These are phyloP conservation scores for Phragmites australis DNA, from an alignment of 176 grass and related monocot species.

Conservation along the genomic window DNA sequence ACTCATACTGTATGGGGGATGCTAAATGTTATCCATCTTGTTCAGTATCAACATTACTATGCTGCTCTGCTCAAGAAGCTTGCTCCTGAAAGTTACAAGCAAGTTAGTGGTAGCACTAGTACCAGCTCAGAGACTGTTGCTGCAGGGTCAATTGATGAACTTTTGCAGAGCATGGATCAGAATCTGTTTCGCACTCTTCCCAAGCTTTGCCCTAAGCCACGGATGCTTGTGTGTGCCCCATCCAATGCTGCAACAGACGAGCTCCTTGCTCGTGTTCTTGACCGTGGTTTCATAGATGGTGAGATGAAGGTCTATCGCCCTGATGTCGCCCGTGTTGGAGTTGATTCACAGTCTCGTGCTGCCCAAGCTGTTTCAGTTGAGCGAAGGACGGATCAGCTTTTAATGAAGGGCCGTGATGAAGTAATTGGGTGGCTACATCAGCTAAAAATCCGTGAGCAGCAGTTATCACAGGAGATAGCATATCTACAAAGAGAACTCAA, in stretches of 20 bases:
- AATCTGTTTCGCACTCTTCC: conserved; percentile 90
- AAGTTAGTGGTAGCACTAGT: conserved; percentile 55
- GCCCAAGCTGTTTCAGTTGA: conserved; percentile 98
- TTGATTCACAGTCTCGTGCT: conserved; percentile 96
- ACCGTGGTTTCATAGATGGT: conserved; percentile 97
- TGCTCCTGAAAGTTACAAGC: conserved; percentile 98
- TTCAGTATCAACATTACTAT: conserved; percentile 99
- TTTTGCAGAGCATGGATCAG: conserved; percentile 98
- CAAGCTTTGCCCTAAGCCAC: conserved; percentile 97
- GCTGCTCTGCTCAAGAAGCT: conserved; percentile 94
- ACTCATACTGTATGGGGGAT: conserved; percentile 99
- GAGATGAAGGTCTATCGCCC: conserved; percentile 99
- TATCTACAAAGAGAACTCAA: conserved; percentile 77
- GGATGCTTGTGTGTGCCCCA: conserved; percentile 97
- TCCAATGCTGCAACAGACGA: conserved; percentile 99
- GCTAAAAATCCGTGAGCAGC: conserved; percentile 77
- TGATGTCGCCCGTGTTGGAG: conserved; percentile 98
- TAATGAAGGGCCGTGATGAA: conserved; percentile 85
- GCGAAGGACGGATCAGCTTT: conserved; percentile 93
- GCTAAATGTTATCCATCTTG: conserved; percentile 99
- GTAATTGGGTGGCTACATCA: conserved; percentile 91
- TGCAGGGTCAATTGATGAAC: conserved; percentile 94
- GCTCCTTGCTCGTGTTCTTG: conserved; percentile 89
- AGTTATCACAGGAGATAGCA: conserved; percentile 74
- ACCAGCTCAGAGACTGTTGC: conserved; percentile 53